These are phyloP conservation scores for Sporothrix sp. DNA, from an alignment of 2,329 filamentous ascomycete genomes.

Conservation along the genomic window DNA sequence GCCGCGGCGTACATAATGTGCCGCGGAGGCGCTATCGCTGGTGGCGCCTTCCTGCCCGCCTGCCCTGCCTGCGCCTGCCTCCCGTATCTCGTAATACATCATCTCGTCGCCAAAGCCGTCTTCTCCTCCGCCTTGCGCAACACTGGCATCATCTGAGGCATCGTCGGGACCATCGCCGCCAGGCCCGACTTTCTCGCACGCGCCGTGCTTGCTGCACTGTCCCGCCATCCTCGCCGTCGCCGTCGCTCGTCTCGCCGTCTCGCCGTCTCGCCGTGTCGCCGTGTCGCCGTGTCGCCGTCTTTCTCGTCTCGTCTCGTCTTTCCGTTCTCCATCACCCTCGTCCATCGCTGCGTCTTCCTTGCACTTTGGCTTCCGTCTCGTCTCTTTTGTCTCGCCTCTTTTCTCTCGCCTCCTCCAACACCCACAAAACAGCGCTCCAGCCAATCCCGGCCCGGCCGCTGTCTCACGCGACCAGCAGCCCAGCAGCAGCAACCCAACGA, in stretches of 20 bases:
- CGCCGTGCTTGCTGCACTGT: no score
- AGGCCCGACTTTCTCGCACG: no score
- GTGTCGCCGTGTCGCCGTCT: not conserved
- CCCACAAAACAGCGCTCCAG: constrained; percentile 6
- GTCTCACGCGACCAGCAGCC: constrained; percentile 18
- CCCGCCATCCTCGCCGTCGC: not conserved
- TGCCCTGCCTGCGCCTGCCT: not conserved
- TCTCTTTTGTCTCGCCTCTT: not conserved
- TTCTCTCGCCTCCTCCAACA: not conserved
- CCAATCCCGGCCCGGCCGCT: constrained; percentile 18
- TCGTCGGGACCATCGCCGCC: no score
- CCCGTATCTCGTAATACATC: no score
- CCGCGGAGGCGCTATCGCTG: not conserved
- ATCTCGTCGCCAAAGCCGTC: no score
- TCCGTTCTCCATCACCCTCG: not conserved
- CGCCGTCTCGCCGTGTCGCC: not conserved
- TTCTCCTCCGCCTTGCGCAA: no score
- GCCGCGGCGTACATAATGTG: not conserved
- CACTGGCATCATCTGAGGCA: no score
- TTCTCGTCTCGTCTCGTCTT: not conserved
- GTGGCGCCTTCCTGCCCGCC: not conserved
- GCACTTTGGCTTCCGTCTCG: not conserved
- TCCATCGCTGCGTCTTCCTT: not conserved
- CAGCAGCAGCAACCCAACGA: not conserved
- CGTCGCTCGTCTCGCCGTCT: not conserved